Conservation (phyloP, 2,329 filamentous ascomycete species). For the Ophiostoma angusticollis region DNA sequence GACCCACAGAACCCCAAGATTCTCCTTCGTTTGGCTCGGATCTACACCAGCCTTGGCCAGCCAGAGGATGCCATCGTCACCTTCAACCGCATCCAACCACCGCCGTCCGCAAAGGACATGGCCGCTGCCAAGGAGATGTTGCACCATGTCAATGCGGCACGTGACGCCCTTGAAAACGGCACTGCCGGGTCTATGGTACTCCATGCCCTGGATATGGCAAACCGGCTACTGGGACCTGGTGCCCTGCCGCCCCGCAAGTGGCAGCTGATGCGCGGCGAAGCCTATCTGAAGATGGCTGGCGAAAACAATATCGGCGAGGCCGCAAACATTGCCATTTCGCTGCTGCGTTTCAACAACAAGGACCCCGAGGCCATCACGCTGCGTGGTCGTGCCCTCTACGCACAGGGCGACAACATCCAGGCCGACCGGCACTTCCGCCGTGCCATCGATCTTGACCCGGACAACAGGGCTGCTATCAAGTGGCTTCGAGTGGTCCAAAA, state of each 20-base stretch:
- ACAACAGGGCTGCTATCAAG: slow-evolving; percentile 79
- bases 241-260: slow-evolving; percentile 80
- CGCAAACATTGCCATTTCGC: slow-evolving; percentile 78
- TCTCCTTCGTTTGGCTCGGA: slow-evolving; percentile 72
- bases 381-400: slow-evolving; percentile 75
- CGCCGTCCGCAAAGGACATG: slow-evolving; percentile 74
- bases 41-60: slow-evolving; percentile 76
- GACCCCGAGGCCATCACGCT: slow-evolving; percentile 91
- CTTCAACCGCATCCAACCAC: slow-evolving; percentile 66
- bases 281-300: slow-evolving; percentile 84
- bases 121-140: slow-evolving; percentile 75
- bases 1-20: slow-evolving; percentile 83
- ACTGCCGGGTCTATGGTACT: slow-evolving; percentile 82
- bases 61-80: slow-evolving; percentile 78
- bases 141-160: slow-evolving; percentile 65
- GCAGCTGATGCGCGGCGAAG: slow-evolving; percentile 84
- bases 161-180: slow-evolving; percentile 60
- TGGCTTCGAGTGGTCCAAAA: slow-evolving; percentile 84
- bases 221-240: slow-evolving; percentile 61
- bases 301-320: slow-evolving; percentile 82
- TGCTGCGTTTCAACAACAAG: slow-evolving; percentile 75
- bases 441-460: slow-evolving; percentile 80
- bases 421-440: slow-evolving; percentile 85
- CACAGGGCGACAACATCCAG: slow-evolving; percentile 89
- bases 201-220: slow-evolving; percentile 82